A percentile compares a stretch with the other conserved stretches of the same genome.
Conservation (phyloP, 2,329 filamentous ascomycete genomes). For the Pyrenochaeta sp. region DNA sequence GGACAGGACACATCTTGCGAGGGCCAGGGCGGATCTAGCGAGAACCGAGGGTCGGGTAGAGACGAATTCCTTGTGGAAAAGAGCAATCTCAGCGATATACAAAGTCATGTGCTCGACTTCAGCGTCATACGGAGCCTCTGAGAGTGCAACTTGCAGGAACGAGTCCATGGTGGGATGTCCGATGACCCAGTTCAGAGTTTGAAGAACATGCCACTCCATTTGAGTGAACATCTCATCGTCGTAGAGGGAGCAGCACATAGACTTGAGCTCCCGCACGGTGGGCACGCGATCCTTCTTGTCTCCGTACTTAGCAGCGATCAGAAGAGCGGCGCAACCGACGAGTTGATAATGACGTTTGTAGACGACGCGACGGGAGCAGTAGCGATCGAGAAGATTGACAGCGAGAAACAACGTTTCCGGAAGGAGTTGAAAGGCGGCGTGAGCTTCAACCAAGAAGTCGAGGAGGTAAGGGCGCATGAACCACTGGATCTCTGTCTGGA, state of each 20-base stretch:
- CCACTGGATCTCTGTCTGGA: constrained; percentile 99
- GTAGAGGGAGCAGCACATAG: constrained; percentile 98
- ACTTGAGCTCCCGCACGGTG: constrained; percentile 94
- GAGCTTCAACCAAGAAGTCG: constrained; percentile 97
- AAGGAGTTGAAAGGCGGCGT: constrained; percentile 90
- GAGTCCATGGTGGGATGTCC: constrained; percentile 95
- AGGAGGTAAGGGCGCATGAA: constrained; percentile 98
- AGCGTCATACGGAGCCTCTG: constrained; percentile 75
- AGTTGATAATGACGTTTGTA: constrained; percentile 99
- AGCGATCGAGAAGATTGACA: constrained; percentile 94
- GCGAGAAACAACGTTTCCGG: constrained; percentile 96
- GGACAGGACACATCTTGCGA: constrained; percentile 85
- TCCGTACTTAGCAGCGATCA: constrained; percentile 98
- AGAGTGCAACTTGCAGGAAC: constrained; percentile 86
- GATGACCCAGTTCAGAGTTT: constrained; percentile 95
- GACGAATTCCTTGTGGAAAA: constrained; percentile 97
- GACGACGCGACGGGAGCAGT: constrained; percentile 96
- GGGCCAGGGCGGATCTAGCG: constrained; percentile 83
- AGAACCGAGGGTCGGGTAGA: constrained; percentile 90
- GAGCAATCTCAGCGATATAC: constrained; percentile 92
- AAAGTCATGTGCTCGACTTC: constrained; percentile 94
- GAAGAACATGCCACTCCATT: constrained; percentile 99
- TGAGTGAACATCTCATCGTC: constrained; percentile 99
- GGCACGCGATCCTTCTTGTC: constrained; percentile 99
- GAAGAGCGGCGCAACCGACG: constrained; percentile 91